Percentiles rank a stretch among this genome's conserved stretches.
Conservation (phyloP, 805 yeast genomes). For the Nakazawaea wickerhamii region DNA sequence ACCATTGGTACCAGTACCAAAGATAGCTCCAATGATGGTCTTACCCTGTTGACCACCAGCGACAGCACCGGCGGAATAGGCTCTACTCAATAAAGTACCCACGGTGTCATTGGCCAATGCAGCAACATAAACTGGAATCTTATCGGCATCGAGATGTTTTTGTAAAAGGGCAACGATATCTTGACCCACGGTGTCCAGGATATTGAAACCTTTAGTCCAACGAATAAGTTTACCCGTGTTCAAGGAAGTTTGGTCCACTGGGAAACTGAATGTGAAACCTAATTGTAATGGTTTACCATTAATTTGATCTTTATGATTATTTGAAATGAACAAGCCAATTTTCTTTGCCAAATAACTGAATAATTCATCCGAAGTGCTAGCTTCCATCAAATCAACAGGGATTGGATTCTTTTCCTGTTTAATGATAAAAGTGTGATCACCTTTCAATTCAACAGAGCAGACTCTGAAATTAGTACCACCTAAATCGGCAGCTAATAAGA, state of each 20-base stretch:
- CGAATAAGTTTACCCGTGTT: constrained; percentile 77
- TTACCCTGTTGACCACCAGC: constrained; percentile 59
- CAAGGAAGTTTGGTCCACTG: constrained; percentile 80
- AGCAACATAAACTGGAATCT: constrained; percentile 63
- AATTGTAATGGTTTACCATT: constrained; percentile 44
- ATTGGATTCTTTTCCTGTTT: constrained; percentile 75
- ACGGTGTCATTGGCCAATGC: constrained; percentile 96
- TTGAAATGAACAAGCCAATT: constrained; percentile 56
- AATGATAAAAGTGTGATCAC: constrained; percentile 73
- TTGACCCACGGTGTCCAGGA: constrained; percentile 76
- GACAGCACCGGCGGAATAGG: constrained; percentile 60
- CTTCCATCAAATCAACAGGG: constrained; percentile 69
- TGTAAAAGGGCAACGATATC: constrained; percentile 79
- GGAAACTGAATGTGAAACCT: constrained; percentile 95
- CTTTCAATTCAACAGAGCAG: constrained; percentile 74
- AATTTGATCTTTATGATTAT: constrained; percentile 50
- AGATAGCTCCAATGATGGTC: constrained; percentile 83
- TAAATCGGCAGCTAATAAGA: constrained; percentile 83
- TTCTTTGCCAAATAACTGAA: constrained; percentile 73
- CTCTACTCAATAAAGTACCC: constrained; percentile 85
- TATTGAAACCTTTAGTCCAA: constrained; percentile 95
- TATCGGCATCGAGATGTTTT: constrained; percentile 51
- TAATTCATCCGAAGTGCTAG: constrained; percentile 56
- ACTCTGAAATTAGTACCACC: constrained; percentile 98
- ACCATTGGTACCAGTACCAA: constrained; percentile 98